Base-by-base conservation (phyloP, 495 filamentous ascomycete species). In the Penicillium lagena region DNA sequence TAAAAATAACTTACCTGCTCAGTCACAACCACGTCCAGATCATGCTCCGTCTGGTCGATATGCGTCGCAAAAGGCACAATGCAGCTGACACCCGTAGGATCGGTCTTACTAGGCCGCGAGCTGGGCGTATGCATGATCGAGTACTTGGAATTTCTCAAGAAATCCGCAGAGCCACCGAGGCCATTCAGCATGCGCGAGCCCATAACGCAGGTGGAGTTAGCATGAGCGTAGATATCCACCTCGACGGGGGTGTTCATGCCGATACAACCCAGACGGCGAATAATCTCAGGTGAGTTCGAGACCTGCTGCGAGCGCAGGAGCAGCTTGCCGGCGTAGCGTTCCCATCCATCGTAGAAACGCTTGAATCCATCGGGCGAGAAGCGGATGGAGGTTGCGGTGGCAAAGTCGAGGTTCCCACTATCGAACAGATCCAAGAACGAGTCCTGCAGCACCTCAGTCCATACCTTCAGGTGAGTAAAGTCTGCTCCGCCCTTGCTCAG, bases 201-300 rank as follows among this genome's bases (percentile, higher is more conserved):
- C 82, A 93, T 90, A 27, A 95, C 88, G 64, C 86, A 89, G 38
- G 89, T 94, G 55, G 76, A 82, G 82, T 95, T 95, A 43, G 89
- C 89, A 66, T 95, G 89, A 11, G 89, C 89, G 69, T 94, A 95
- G 63, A 94, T 93, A 64, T 95, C 89, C 13, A 94, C 87, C 67
- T 95, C 89, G 50, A 94, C 86, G 22, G 89, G 89, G 2, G 89
- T 95, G 76, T 95, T 95, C 89, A 95, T 95, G 61, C 87, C 89
- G 60, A 95, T 94, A 52, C 88, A 82, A 45, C 89, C 89, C 1
- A 95, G 73, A 4, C 89, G 78, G 12, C 86, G 80, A 71, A 95
- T 95, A 73, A 95, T 94, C 68, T 95, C 89, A 49, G 89, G 89
- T n/a, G 82, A 84, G 79, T 95, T 95, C 57, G 85, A 89, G 29